phyloP scores from a whole-genome alignment of 345 rosid species.

The Erodium maritimum region DNA sequence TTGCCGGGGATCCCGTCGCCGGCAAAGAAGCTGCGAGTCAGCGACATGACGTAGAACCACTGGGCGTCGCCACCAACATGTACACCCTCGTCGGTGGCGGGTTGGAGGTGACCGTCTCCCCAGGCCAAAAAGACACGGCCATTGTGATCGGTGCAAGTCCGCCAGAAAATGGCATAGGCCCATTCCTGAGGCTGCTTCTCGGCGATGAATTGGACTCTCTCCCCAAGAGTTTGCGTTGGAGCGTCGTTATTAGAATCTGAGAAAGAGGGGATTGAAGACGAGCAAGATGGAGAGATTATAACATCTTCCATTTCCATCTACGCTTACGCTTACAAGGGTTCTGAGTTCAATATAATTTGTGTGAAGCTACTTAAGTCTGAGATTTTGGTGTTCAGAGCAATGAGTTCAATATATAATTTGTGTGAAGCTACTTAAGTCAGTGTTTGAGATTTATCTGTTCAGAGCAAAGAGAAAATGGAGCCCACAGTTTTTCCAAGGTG shows the following conservation, averaged over 20 bases:
- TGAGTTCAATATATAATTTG: no score
- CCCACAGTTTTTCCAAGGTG: no score
- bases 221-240: conserved; percentile 40
- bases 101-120: conserved; percentile 64
- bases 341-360: no score
- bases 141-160: conserved; percentile 25
- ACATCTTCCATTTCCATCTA: conserved; percentile 56
- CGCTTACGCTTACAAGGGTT: no score
- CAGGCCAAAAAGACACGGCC: conserved; percentile 41
- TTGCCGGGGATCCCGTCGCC: conserved; percentile 44
- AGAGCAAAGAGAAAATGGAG: no score
- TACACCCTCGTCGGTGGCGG: conserved; percentile 18
- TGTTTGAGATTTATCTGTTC: no score
- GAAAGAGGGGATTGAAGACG: conserved; percentile 36
- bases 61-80: conserved; percentile 38
- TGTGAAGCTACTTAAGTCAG: no score
- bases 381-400: no score
- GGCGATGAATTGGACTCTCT: conserved; percentile 37
- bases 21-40: conserved; percentile 37
- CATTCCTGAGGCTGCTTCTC: conserved; percentile 42
- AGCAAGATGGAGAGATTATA: conserved; percentile 41
- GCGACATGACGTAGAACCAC: conserved; percentile 59
- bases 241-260: conserved; percentile 3
- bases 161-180: conserved; percentile 65
- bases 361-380: background rate